phyloP scores from a whole-genome alignment of 306 rosid species.

The Vicia faba region DNA sequence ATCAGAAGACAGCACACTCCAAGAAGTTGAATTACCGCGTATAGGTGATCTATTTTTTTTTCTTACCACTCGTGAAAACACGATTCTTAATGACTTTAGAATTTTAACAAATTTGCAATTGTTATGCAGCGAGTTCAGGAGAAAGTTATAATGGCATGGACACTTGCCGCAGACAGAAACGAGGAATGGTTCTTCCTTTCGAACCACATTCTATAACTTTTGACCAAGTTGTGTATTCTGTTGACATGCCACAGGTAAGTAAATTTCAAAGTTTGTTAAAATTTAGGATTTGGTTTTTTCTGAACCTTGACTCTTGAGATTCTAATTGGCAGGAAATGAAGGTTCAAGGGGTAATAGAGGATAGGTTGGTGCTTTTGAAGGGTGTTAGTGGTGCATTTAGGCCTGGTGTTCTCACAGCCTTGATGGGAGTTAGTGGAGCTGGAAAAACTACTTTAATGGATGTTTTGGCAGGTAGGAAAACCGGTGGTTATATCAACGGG shows the following conservation, averaged over 20 bases:
- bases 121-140: conserved; percentile 44
- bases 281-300: not conserved
- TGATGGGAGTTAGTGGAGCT: conserved; percentile 82
- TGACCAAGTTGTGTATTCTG: conserved; percentile 54
- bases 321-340: conserved; percentile 60
- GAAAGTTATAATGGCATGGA: conserved; percentile 14
- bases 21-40: conserved; percentile 43
- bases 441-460: conserved; percentile 79
- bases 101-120: conserved; percentile 10
- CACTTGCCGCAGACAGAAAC: conserved; percentile 36
- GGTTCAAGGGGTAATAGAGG: conserved; percentile 53
- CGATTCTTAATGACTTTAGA: not conserved
- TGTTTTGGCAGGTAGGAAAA: conserved; percentile 71
- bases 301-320: conserved; percentile 9
- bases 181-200: conserved; percentile 72
- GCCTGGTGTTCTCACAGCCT: conserved; percentile 76
- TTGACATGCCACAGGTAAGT: conserved; percentile 65
- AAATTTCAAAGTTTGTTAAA: not conserved
- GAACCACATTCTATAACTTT: conserved; percentile 56
- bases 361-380: conserved; percentile 52
- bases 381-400: conserved; percentile 69
- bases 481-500: conserved; percentile 70
- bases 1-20: conserved; percentile 23
- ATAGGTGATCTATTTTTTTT: conserved; percentile 40
- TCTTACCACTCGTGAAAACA: not conserved